These are phyloP conservation scores for Pythium biforme DNA, from an alignment of 352 stramenopile genomes.

Conservation along the genomic window DNA sequence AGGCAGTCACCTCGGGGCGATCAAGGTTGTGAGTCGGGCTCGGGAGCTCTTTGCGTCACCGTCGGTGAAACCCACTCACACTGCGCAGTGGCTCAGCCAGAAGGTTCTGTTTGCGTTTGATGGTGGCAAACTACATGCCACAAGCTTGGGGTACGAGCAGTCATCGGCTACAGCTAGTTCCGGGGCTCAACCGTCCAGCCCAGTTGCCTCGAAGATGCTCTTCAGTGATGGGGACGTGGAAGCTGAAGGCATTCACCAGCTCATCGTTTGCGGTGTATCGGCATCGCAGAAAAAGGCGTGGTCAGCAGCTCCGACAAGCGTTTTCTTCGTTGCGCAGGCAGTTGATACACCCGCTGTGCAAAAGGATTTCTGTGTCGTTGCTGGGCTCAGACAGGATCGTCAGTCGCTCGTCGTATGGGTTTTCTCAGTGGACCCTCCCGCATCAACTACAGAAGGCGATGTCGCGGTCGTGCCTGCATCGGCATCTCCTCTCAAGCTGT, in stretches of 20 bases:
- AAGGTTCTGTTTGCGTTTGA: slow-evolving; percentile 19
- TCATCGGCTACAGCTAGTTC: neutral
- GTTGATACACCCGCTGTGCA: neutral
- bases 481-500: slow-evolving; percentile 33
- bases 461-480: slow-evolving; percentile 10
- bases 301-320: slow-evolving; percentile 32
- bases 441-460: neutral
- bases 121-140: slow-evolving; percentile 12
- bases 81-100: slow-evolving; percentile 8
- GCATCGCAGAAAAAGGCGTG: slow-evolving; percentile 49
- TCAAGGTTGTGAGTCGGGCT: slow-evolving; percentile 6
- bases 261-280: slow-evolving; percentile 20
- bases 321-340: slow-evolving; percentile 19
- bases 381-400: slow-evolving; percentile 43
- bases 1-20: slow-evolving; percentile 5
- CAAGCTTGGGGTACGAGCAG: neutral
- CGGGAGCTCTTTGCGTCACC: neutral
- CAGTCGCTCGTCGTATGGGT: slow-evolving; percentile 53
- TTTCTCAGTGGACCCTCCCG: slow-evolving; percentile 43
- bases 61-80: neutral
- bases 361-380: slow-evolving; percentile 63
- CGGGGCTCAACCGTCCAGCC: neutral
- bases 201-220: slow-evolving; percentile 11
- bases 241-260: slow-evolving; percentile 11
- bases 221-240: slow-evolving; percentile 26